Evolutionary conservation across 2,329 filamentous ascomycete species (phyloP).

Genomic region (Aspergillus aculeatinus): DNA sequence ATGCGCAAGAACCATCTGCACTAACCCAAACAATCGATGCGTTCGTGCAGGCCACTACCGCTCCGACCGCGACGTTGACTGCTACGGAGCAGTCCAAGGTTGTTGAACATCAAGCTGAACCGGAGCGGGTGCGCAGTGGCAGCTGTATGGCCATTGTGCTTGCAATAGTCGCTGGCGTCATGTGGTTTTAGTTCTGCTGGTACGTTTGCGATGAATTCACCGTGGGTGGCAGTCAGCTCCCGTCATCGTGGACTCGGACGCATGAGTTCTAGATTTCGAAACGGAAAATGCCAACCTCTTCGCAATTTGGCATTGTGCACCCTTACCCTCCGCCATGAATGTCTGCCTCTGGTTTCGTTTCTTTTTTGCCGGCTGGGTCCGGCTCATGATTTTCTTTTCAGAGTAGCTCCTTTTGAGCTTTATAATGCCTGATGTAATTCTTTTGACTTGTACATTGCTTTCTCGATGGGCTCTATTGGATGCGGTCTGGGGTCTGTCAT

Average conservation of each 20-base stretch:
- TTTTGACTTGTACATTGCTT: slow-evolving; percentile 7
- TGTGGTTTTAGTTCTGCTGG: slow-evolving; percentile 31
- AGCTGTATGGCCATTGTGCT: slow-evolving; percentile 42
- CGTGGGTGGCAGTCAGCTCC: too few relatives aligned
- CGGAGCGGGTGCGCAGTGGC: slow-evolving; percentile 29
- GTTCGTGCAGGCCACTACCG: slow-evolving; percentile 8
- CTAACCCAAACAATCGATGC: neutral
- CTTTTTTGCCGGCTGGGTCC: slow-evolving; percentile 1
- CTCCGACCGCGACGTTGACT: slow-evolving; percentile 7
- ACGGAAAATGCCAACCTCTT: neutral
- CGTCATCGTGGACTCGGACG: too few relatives aligned
- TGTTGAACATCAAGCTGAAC: slow-evolving; percentile 23
- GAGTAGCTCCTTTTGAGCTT: slow-evolving; percentile 1
- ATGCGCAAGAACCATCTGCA: neutral
- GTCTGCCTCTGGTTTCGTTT: neutral
- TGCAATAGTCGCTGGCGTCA: slow-evolving; percentile 36
- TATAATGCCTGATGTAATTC: neutral
- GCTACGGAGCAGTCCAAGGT: slow-evolving; percentile 25
- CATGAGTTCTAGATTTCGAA: neutral
- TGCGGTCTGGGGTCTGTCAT: neutral
- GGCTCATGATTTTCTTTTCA: slow-evolving; percentile 9
- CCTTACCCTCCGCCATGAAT: neutral
- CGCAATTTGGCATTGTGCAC: slow-evolving; percentile 4
- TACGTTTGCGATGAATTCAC: neutral
- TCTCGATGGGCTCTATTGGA: neutral